Percentiles rank a stretch among this genome's conserved stretches.
phyloP scores from a whole-genome alignment of 805 yeast genomes.

The Phaffomyces opuntiae region DNA sequence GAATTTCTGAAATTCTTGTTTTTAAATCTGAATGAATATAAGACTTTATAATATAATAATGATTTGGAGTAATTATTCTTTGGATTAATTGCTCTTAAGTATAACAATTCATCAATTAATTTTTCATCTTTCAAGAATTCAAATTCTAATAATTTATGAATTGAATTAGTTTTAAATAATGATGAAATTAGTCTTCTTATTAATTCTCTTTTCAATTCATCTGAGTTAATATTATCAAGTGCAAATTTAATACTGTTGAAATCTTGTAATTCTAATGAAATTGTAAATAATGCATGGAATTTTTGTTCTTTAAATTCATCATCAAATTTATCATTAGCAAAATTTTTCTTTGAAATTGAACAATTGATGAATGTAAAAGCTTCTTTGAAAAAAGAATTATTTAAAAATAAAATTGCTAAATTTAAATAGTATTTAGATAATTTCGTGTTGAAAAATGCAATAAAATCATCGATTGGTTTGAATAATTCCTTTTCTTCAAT shows the following conservation, averaged over 20 bases:
- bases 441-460: slow-evolving; percentile 24
- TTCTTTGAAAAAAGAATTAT: slow-evolving; percentile 21
- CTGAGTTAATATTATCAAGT: slow-evolving; percentile 18
- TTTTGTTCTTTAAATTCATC: slow-evolving; percentile 18
- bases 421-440: slow-evolving; percentile 31
- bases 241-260: slow-evolving; percentile 30
- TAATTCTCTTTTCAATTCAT: slow-evolving; percentile 15
- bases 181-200: slow-evolving; percentile 30
- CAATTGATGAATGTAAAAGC: slow-evolving; percentile 31
- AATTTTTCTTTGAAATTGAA: slow-evolving; percentile 16
- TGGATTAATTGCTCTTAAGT: slow-evolving; percentile 19
- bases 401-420: slow-evolving; percentile 30
- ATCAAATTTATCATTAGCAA: slow-evolving; percentile 15
- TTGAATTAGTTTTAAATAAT: slow-evolving; percentile 33
- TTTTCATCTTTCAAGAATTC: slow-evolving; percentile 38
- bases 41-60: slow-evolving; percentile 40
- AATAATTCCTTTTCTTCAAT: slow-evolving; percentile 19
- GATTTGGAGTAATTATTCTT: slow-evolving; percentile 24
- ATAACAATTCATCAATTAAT: slow-evolving; percentile 36
- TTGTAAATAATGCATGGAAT: slow-evolving; percentile 19
- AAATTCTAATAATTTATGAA: slow-evolving; percentile 32
- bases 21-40: slow-evolving; percentile 43
- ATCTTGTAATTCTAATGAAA: slow-evolving; percentile 25
- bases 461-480: slow-evolving; percentile 17
- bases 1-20: slow-evolving; percentile 47